Evolutionary conservation across 257 asterid genomes (phyloP).

Genomic region (Gynochthodes officinalis): DNA sequence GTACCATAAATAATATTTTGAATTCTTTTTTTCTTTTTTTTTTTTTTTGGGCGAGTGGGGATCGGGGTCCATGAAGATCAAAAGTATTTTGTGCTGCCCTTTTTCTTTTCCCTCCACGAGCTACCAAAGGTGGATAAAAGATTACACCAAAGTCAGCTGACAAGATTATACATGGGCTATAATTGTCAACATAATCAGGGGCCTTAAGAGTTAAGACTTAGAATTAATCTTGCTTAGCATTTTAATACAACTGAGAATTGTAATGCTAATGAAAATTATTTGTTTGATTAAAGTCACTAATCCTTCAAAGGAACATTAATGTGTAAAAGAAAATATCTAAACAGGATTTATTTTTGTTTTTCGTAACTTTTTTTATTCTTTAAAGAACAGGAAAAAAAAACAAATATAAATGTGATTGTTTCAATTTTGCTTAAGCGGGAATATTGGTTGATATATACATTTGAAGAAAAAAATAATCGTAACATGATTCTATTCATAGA

Average conservation of each 20-base stretch:
- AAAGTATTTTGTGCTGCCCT: not conserved
- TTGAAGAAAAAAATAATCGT: not conserved
- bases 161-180: slow-evolving; percentile 3
- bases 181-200: not conserved
- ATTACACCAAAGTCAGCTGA: slow-evolving; percentile 11
- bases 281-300: too few species aligned
- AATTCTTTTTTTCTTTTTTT: too few species aligned
- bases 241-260: too few species aligned
- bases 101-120: not conserved
- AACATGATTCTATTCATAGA: not conserved
- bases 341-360: too few species aligned
- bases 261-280: too few species aligned
- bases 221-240: too few species aligned
- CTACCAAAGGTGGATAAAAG: slow-evolving; percentile 1
- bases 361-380: too few species aligned
- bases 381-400: too few species aligned
- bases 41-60: too few species aligned
- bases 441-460: not conserved
- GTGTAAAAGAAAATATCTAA: too few species aligned
- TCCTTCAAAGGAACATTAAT: too few species aligned
- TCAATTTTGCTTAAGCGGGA: slow-evolving; percentile 5
- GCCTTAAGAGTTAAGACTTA: slow-evolving; percentile 7
- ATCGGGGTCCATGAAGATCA: slow-evolving; percentile 12
- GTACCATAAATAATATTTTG: not conserved
- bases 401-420: not conserved